These are phyloP conservation scores for Alternaria postmessia DNA, from an alignment of 2,329 filamentous ascomycete species.

Conservation along the genomic window DNA sequence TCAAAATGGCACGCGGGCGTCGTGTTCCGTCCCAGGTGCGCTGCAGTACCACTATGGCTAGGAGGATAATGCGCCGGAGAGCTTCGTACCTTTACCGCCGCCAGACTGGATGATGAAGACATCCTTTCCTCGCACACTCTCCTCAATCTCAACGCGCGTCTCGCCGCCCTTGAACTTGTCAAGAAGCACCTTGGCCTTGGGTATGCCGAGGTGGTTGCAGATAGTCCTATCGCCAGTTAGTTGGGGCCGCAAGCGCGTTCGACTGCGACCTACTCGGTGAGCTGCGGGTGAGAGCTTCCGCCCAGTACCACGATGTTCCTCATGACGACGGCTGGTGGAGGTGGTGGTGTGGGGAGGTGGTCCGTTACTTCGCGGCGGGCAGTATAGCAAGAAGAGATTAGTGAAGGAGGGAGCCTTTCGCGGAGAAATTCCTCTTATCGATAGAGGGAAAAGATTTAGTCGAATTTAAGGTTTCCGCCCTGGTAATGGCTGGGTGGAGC, in stretches of 20 bases:
- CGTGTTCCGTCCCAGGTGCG: not conserved
- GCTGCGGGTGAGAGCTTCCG: slow-evolving; percentile 88
- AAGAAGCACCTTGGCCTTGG: slow-evolving; percentile 83
- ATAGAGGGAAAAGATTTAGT: slow-evolving; percentile 13
- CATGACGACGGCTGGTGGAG: slow-evolving; percentile 69
- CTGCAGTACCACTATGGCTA: slow-evolving; percentile 9
- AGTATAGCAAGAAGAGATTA: slow-evolving; percentile 8
- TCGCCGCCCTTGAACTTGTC: slow-evolving; percentile 95
- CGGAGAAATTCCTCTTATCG: slow-evolving; percentile 17
- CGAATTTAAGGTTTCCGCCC: slow-evolving; percentile 19
- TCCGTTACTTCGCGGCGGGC: slow-evolving; percentile 16
- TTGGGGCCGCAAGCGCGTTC: not conserved
- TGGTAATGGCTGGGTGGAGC: slow-evolving; percentile 32
- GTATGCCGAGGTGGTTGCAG: slow-evolving; percentile 86
- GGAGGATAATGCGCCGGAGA: not conserved
- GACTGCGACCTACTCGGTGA: slow-evolving; percentile 67
- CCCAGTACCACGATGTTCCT: slow-evolving; percentile 94
- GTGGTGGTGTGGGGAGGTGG: slow-evolving; percentile 1
- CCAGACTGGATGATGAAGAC: slow-evolving; percentile 96
- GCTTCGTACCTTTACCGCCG: slow-evolving; percentile 68
- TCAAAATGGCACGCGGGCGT: not conserved
- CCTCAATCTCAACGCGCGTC: slow-evolving; percentile 92
- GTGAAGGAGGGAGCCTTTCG: slow-evolving; percentile 12
- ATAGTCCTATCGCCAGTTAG: slow-evolving; percentile 62
- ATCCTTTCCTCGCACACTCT: slow-evolving; percentile 97